These are phyloP conservation scores for Terfezia claveryi DNA, from an alignment of 495 filamentous ascomycete species.

Conservation along the genomic window DNA sequence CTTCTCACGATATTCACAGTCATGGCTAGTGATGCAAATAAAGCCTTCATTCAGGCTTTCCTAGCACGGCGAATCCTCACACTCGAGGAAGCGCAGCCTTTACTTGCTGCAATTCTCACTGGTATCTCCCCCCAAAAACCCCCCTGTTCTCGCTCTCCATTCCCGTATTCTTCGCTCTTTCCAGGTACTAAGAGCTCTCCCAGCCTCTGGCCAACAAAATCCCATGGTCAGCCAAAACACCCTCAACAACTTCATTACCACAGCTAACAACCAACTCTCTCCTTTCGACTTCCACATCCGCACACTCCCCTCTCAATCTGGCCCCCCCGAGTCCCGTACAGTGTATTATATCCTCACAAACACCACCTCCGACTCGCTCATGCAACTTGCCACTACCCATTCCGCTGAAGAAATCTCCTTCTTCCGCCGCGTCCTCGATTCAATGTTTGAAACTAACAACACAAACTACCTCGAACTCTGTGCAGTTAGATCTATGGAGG, in stretches of 20 bases:
- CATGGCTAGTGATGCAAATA: constrained; percentile 39
- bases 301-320: constrained; percentile 22
- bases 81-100: constrained; percentile 42
- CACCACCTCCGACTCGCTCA: constrained; percentile 57
- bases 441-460: constrained; percentile 79
- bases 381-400: constrained; percentile 67
- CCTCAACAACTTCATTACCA: constrained; percentile 42
- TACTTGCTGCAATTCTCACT: constrained; percentile 56
- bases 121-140: constrained; percentile 4
- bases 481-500: constrained; percentile 56
- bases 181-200: background rate
- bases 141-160: background rate
- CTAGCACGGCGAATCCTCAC: constrained; percentile 57
- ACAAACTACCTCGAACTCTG: constrained; percentile 52
- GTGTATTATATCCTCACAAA: constrained; percentile 66
- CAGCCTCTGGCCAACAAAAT: constrained; percentile 19
- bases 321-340: constrained; percentile 15
- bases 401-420: constrained; percentile 72
- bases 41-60: constrained; percentile 85
- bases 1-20: background rate
- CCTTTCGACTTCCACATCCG: constrained; percentile 74
- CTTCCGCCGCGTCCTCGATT: constrained; percentile 69
- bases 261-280: constrained; percentile 48
- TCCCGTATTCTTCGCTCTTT: too few species aligned
- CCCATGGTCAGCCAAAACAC: constrained; percentile 41